Base-by-base conservation (phyloP, 495 filamentous ascomycete genomes). In the Jackrogersella minutella region DNA sequence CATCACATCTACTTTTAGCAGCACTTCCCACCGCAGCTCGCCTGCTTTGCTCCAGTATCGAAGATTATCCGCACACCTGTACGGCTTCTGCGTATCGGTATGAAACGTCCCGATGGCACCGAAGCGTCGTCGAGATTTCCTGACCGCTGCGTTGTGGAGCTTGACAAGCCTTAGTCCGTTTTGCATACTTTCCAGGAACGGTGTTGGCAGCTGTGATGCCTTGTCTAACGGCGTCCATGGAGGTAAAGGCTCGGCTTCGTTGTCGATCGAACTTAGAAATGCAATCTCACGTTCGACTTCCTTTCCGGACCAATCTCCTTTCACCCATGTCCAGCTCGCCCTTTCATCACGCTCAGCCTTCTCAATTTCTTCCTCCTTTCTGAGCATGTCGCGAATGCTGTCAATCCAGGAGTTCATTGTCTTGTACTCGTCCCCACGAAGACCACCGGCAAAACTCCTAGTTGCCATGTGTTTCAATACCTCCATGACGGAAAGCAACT, bases 21-120 rank as follows among this genome's bases (percentile, higher is more conserved):
- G 86, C 16, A 92, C 85, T 78, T 98, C 96, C 91, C 93, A 99
- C 21, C 95, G 86, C 50, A 98, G 83, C 78, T 98, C 92, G 5
- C 93, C 92, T 16, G 96, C 96, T 78, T 99, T 99, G 74, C 91
- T 83, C 94, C 95, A 99, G 81, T 88, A 99, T 9, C 92, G 85
- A 33, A 99, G 84, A 72, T 99, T 99, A 52, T 99, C 96, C 0
- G 93, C 92, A 54, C 87, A 86, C 53, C 95, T 90, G 73, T 99
- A 99, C 0, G 96, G 96, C 77, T 98, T 98, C 33, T 86, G 88
- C 7, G 93, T 92, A 73, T 99, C 92, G 10, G 88, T 87, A 71
- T 99, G 95, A 74, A 89, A 97, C 0, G 81, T 82, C 31, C 90
- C 91, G 75, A 99, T 98, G 53, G 91, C 89, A n/a, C 93, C 93